Conservation (phyloP, 2,329 filamentous ascomycete genomes). For the Aspergillus pseudoviridinutans region DNA sequence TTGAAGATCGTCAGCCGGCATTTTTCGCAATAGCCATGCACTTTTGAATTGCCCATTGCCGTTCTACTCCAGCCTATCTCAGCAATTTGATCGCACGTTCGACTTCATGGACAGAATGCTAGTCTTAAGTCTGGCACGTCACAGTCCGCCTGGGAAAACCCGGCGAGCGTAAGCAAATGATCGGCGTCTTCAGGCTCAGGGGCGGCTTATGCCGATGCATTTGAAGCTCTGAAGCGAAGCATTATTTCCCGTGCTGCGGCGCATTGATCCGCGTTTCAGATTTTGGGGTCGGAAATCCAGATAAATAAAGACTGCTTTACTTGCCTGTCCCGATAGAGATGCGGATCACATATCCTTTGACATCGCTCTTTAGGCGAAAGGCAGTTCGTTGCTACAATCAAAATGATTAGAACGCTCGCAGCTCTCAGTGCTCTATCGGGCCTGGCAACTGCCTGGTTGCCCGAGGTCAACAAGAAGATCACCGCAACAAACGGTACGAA, state of each 20-base stretch:
- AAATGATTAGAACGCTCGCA: not conserved
- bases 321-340: not conserved
- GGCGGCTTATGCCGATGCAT: not conserved
- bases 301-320: not conserved
- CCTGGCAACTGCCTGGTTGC: constrained; percentile 21
- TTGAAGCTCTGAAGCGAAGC: not conserved
- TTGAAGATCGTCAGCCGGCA: too few relatives aligned
- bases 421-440: not conserved
- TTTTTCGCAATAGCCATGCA: not conserved
- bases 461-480: constrained; percentile 23
- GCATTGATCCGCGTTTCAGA: not conserved
- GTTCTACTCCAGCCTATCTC: not conserved
- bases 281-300: not conserved
- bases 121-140: not conserved
- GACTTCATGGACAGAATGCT: not conserved
- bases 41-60: not conserved
- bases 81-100: too few relatives aligned
- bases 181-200: not conserved
- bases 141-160: not conserved
- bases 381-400: not conserved
- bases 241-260: not conserved
- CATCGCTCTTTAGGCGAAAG: not conserved
- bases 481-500: constrained; percentile 19
- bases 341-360: not conserved
- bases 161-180: not conserved